Evolutionary conservation across 1,284 basidiomycete genomes (phyloP), one percentile per base, ranked within the genome.

Genomic region (Retiboletus flavoniger): DNA sequence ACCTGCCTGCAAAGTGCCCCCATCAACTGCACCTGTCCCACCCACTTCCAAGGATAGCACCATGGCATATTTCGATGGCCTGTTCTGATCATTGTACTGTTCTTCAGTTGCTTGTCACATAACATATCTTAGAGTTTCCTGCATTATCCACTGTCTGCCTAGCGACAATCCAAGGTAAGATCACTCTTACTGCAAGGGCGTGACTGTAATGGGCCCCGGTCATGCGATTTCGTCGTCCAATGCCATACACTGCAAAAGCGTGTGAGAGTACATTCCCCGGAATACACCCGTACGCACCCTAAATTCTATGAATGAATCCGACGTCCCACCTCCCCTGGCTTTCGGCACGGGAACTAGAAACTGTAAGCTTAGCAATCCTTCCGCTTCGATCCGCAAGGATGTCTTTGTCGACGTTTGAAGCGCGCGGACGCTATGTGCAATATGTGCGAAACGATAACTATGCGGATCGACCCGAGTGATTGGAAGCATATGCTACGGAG

Each of bases 361-460:
- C 64, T 97, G 94, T 52, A 96, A 72, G 63, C 87, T 89, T 17
- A 96, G 74, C 47, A 95, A 72, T 0, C 94, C 94, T 49, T 84
- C 81, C 17, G 80, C 76, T 60, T 94, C 89, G 29, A 95, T 92
- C 41, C 93, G 81, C 42, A 97, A 69, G 0, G 91, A 95, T 3
- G 93, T 90, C 68, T 95, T 95, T 29, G 85, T 83, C 0, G 91
- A 93, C 50, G 77, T 84, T 60, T 90, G 84, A 48, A 96, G 73
- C 3, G 93, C 92, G 2, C 85, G 80, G 42, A 85, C 69, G 3
- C 89, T 83, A 40, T 84, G 79, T 4, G 79, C 70, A 52, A 97
- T 85, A 61, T 92, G 88, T 19, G 75, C 72, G 56, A 91, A 88
- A 34, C 86, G 84, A 72, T 96, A 97, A 64, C 93, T 95, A 61